Conservation (phyloP, 495 filamentous ascomycete genomes). For the Coniosporium apollinis region DNA sequence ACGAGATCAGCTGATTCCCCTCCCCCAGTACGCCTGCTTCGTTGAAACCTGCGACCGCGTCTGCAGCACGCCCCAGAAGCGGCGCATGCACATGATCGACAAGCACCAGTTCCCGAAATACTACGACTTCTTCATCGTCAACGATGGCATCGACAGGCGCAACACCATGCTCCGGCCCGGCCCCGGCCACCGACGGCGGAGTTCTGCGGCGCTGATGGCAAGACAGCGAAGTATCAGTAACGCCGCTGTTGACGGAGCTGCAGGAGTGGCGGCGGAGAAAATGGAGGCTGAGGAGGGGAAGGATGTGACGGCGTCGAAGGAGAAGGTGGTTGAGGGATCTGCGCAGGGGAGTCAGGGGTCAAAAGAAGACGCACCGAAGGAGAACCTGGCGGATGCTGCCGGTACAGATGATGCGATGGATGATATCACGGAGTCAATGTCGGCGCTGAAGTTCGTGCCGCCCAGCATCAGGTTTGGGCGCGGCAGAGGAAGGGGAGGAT, state of each 20-base stretch:
- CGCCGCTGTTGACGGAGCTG: slow-evolving; percentile 13
- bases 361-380: background rate
- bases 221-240: slow-evolving; percentile 8
- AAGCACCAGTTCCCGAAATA: slow-evolving; percentile 87
- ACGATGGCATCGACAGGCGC: slow-evolving; percentile 73
- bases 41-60: slow-evolving; percentile 75
- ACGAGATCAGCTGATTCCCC: slow-evolving; percentile 1
- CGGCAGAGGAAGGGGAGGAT: slow-evolving; percentile 31
- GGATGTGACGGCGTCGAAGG: slow-evolving; percentile 12
- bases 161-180: slow-evolving; percentile 50
- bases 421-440: slow-evolving; percentile 63
- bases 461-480: slow-evolving; percentile 56
- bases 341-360: no score
- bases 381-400: slow-evolving; percentile 9
- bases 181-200: slow-evolving; percentile 35
- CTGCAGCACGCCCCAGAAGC: slow-evolving; percentile 69
- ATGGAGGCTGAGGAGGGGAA: slow-evolving; percentile 10
- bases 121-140: slow-evolving; percentile 80
- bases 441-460: slow-evolving; percentile 67
- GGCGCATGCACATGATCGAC: slow-evolving; percentile 73
- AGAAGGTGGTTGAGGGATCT: slow-evolving; percentile 3
- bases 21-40: slow-evolving; percentile 62
- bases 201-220: slow-evolving; percentile 26
- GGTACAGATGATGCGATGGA: slow-evolving; percentile 57
- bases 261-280: slow-evolving; percentile 9